phyloP scores from a whole-genome alignment of 1,139 yeast genomes.

The Suhomyces anneliseae region DNA sequence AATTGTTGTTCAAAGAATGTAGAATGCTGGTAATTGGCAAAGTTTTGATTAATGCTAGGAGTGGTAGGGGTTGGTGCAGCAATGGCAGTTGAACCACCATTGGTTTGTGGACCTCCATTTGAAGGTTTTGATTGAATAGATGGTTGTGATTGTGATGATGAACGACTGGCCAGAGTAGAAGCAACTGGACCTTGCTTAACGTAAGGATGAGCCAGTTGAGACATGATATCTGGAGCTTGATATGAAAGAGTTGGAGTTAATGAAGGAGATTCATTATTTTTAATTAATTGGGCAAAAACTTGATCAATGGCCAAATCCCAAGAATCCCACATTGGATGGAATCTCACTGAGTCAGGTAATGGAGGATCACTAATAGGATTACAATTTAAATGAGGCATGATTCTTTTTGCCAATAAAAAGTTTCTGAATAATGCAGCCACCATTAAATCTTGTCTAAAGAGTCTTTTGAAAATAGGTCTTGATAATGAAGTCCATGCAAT shows the following conservation, averaged over 20 bases:
- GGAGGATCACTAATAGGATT: conserved; percentile 96
- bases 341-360: conserved; percentile 74
- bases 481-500: conserved; percentile 96
- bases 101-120: conserved; percentile 13
- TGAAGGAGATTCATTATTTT: conserved; percentile 21
- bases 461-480: conserved; percentile 80
- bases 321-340: conserved; percentile 96
- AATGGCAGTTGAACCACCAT: conserved; percentile 23
- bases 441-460: conserved; percentile 93
- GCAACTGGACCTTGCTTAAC: neutral
- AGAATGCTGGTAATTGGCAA: conserved; percentile 71
- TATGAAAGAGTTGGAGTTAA: conserved; percentile 2
- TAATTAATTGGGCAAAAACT: conserved; percentile 70
- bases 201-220: neutral
- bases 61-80: conserved; percentile 14
- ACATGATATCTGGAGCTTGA: neutral
- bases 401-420: conserved; percentile 85
- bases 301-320: conserved; percentile 98
- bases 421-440: conserved; percentile 95
- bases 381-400: conserved; percentile 92
- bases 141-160: conserved; percentile 14
- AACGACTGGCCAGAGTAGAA: neutral
- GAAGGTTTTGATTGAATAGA: conserved; percentile 2
- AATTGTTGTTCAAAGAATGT: conserved; percentile 94
- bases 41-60: conserved; percentile 17